Base-by-base conservation (phyloP, 768 basidiomycete species). In the Sarcomyxa edulis region DNA sequence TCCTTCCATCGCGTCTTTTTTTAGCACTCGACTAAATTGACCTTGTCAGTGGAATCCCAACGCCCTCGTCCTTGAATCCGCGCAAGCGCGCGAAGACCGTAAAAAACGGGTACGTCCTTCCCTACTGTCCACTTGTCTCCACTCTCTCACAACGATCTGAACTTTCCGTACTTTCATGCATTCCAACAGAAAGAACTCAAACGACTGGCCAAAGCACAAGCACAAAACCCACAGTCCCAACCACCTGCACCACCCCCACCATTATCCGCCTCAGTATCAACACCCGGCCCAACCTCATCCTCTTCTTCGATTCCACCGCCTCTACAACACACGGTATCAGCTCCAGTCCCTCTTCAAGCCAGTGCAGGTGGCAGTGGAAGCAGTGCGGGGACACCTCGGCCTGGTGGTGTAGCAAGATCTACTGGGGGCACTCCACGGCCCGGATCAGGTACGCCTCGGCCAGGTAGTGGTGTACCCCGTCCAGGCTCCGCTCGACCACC, bases 11-110 rank as follows among this genome's bases (percentile, higher is more conserved):
- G 50, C 47, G 34, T 40, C 47, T 38, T 40, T 39, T 14, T 37
- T 19, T 24, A 37, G 44, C 46, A 32, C 29, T 18, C 45, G 25
- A 32, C 36, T 35, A 34, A 24, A 40, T 39, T 44, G 32, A 20
- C 41, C 32, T 37, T 16, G 25, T 21, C 50, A 86, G 84, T 86
- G 84, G 82, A 86, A 85, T 51, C 61, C 72, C 11, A 71, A 66
- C 39, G 56, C 73, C 6, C 63, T 85, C 16, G 66, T 86, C 3
- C 59, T 72, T 21, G 83, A 84, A 58, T 78, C 82, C 4, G 75
- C 81, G 1, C 84, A 86, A 59, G 84, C 83, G 28, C 65, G 78
- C 39, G 84, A 86, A 58, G 84, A 86, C 61, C 68, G 83, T 55
- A 85, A 79, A 68, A 81, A 76, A 63, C 74, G 81, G 68, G 83